Evolutionary conservation across 2,329 filamentous ascomycete genomes (phyloP), one percentile per base, ranked within the genome.

Genomic region (Ophiostoma himal-ulmi): DNA sequence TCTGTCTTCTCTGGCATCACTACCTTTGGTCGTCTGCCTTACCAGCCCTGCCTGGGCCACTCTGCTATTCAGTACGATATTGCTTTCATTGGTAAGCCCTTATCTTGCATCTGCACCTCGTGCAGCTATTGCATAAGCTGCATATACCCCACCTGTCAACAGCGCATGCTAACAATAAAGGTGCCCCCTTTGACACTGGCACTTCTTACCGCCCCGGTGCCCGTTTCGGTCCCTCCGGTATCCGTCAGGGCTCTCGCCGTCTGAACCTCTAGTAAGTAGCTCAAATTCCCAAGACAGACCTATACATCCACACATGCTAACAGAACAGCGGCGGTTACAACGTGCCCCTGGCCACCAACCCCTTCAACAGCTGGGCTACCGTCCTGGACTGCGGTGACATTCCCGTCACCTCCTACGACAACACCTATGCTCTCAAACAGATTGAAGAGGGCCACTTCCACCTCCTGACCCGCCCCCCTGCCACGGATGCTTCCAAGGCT

Each of bases 1-100:
- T 93, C 91, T 0, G 91, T 95, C 71, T 96, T 95, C 80, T 94
- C 91, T 1, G 92, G 92, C 37, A 95, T 96, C 76, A 91, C 90
- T 0, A 96, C 92, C 8, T 95, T 95, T 77, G 92, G 91, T 13
- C 88, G 91, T 68, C 81, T 95, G 60, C 88, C 89, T 6, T 95
- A 96, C 80, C 86, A 85, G 71, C 91, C 91, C 3, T 96, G 92
- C 77, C 83, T 96, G 4, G 83, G 86, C n/a, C 89, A 85, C 73
- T 84, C 87, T 57, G 84, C 88, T 36, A 88, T 90, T 74, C 87
- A 89, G 76, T 96, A 91, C 75, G 92, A 96, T 74, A 94, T 96
- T 79, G 92, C 92, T 1, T 95, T 96, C 78, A 86, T 95, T 68
- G 92, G 91, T 90, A 78, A 68, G 81, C 76, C 4, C 13, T 41